Percentiles rank a stretch among this genome's conserved stretches.
phyloP scores from a whole-genome alignment of 2,329 filamentous ascomycete genomes.

The Helotiales sp. region DNA sequence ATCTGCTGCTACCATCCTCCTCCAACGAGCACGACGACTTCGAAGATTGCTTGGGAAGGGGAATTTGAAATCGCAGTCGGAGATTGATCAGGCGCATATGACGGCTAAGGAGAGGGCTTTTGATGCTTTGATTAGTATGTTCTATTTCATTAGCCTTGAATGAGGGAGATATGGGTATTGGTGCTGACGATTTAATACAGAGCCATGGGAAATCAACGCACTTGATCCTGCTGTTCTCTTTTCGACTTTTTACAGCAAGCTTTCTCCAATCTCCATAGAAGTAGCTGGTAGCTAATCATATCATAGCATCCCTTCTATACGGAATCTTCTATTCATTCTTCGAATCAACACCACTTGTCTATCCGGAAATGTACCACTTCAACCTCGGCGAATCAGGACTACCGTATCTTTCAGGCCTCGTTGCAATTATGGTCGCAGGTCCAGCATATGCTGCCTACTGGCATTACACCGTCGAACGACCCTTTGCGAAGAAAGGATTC shows the following conservation, averaged over 20 bases:
- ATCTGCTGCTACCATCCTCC: conserved; percentile 54
- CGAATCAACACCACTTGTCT: conserved; percentile 65
- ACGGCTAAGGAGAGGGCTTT: conserved; percentile 32
- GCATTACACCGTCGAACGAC: conserved; percentile 36
- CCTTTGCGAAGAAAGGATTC: background rate
- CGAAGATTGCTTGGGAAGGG: conserved; percentile 55
- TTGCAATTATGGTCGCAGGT: conserved; percentile 51
- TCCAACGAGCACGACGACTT: conserved; percentile 57
- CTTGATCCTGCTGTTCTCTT: conserved; percentile 62
- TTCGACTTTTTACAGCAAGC: conserved; percentile 53
- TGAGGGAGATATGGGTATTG: too few species aligned
- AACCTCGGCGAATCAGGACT: conserved; percentile 56
- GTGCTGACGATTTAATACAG: conserved; percentile 53
- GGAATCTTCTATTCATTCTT: conserved; percentile 62
- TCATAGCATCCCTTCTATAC: conserved; percentile 51
- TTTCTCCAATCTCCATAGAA: background rate
- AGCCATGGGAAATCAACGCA: conserved; percentile 56
- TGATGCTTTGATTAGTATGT: conserved; percentile 26
- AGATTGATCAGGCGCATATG: conserved; percentile 57
- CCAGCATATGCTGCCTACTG: conserved; percentile 47
- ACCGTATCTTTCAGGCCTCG: conserved; percentile 57
- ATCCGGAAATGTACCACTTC: conserved; percentile 57
- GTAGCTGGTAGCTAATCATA: background rate
- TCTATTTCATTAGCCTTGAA: background rate
- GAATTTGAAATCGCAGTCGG: conserved; percentile 57